Evolutionary conservation across 2,329 filamentous ascomycete species (phyloP).

Genomic region (Ceratocystis lukuohia): DNA sequence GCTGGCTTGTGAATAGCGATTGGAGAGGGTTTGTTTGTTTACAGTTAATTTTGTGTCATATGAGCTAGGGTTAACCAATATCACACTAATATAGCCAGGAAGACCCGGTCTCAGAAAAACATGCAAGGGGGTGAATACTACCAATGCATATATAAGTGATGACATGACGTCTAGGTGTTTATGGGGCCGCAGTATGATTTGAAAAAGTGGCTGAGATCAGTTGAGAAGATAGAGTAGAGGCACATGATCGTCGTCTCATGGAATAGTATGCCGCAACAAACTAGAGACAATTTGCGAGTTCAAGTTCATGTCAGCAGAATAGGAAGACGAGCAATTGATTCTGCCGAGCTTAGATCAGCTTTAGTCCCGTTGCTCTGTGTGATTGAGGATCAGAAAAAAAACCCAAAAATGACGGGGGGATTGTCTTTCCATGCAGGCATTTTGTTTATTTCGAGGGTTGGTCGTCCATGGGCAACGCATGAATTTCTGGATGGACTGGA

Average conservation of each 20-base stretch:
- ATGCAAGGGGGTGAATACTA: background rate
- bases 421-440: background rate
- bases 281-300: background rate
- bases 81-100: background rate
- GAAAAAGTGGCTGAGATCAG: background rate
- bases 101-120: background rate
- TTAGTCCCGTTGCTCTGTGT: conserved; percentile 3
- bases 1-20: no score
- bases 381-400: background rate
- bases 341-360: background rate
- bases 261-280: background rate
- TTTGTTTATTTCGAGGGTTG: background rate
- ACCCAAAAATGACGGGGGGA: background rate
- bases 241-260: no score
- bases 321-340: background rate
- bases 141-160: background rate
- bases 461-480: background rate
- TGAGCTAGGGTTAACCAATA: background rate
- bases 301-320: background rate
- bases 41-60: background rate
- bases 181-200: background rate
- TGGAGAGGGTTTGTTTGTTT: no score
- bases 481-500: background rate
- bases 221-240: background rate
- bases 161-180: background rate